Percentiles rank a stretch among this genome's conserved stretches.
Evolutionary conservation across 179 eudicot species (phyloP).

Genomic region (Sideroxylon spinosum): DNA sequence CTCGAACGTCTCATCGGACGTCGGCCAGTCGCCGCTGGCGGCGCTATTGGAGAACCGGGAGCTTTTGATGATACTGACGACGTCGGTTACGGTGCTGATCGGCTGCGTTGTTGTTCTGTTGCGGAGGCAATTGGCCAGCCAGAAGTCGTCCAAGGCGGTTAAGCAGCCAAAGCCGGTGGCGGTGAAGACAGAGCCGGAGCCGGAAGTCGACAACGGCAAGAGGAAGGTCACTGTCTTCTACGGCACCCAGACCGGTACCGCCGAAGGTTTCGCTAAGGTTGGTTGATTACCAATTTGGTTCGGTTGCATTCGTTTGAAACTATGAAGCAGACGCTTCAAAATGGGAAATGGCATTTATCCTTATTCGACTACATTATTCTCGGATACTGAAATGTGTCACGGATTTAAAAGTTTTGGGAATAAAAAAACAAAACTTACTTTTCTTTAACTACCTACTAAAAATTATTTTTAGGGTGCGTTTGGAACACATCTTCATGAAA

Average conservation of each 20-base stretch:
- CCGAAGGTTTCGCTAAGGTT: conserved; percentile 98
- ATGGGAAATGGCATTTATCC: too few relatives aligned
- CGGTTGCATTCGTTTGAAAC: neutral
- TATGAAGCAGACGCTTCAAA: too few relatives aligned
- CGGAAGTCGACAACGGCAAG: conserved; percentile 57
- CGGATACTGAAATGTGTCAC: too few relatives aligned
- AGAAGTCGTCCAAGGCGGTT: conserved; percentile 17
- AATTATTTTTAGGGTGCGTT: too few relatives aligned
- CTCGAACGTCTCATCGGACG: conserved; percentile 37
- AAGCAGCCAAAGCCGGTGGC: conserved; percentile 21
- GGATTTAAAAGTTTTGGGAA: too few relatives aligned
- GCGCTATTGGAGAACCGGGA: conserved; percentile 55
- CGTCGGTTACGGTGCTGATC: conserved; percentile 51
- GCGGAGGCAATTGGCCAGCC: conserved; percentile 54
- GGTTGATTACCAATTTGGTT: too few relatives aligned
- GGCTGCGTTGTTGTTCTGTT: conserved; percentile 50
- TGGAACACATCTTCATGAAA: too few relatives aligned
- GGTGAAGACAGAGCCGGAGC: conserved; percentile 32
- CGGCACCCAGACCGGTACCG: conserved; percentile 96
- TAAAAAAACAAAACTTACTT: too few relatives aligned
- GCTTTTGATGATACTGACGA: conserved; percentile 42
- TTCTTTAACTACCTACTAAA: too few relatives aligned
- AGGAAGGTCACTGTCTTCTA: conserved; percentile 71
- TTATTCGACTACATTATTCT: neutral
- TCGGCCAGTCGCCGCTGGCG: conserved; percentile 24